Percentiles rank a stretch among this genome's conserved stretches.
Conservation (phyloP, 2,329 filamentous ascomycete genomes). For the Sporothrix phasma region DNA sequence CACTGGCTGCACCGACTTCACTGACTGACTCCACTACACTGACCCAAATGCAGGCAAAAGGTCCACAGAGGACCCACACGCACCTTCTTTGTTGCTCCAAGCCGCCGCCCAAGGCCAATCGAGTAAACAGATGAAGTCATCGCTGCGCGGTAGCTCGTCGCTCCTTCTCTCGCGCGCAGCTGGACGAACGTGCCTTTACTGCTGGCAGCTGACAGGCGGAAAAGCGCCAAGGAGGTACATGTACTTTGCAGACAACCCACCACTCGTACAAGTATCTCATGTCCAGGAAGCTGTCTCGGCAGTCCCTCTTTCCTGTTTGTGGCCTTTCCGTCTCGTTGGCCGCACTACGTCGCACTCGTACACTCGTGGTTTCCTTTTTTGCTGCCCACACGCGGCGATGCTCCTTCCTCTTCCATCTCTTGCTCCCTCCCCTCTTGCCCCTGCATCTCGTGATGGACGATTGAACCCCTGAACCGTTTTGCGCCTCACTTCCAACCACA, state of each 20-base stretch:
- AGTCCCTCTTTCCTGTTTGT: not conserved
- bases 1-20: too few species aligned
- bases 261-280: not conserved
- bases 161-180: not conserved
- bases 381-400: not conserved
- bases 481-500: too few species aligned
- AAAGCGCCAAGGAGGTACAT: not conserved
- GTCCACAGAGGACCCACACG: not conserved
- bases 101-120: not conserved
- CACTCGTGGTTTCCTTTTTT: not conserved
- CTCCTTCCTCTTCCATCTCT: not conserved
- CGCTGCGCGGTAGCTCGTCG: not conserved
- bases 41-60: too few species aligned
- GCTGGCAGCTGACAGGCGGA: slow-evolving; percentile 4
- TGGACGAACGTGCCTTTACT: not conserved
- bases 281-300: not conserved
- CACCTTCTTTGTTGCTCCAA: not conserved
- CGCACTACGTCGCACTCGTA: too few species aligned
- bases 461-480: not conserved
- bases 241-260: too few species aligned
- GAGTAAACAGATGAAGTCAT: slow-evolving; percentile 11
- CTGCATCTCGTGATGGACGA: not conserved
- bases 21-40: too few species aligned
- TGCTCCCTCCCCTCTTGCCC: not conserved
- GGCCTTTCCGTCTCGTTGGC: too few species aligned